Conservation (phyloP, 1,284 basidiomycete species). For the Ceratobasidium sp. region DNA sequence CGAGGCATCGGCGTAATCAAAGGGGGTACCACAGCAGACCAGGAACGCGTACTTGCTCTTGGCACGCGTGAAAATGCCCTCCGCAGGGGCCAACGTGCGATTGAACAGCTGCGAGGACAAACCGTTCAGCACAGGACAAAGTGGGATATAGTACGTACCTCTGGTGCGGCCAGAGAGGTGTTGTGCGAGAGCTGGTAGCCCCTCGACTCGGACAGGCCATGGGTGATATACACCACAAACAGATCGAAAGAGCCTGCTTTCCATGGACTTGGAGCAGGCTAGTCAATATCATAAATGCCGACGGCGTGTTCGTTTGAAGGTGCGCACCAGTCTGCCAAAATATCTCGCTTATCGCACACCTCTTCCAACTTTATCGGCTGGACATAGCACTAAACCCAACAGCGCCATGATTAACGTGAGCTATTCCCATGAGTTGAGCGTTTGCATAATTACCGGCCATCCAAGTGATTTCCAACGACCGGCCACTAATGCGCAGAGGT, state of each 20-base stretch:
- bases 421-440: no score
- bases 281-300: background rate
- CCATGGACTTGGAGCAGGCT: background rate
- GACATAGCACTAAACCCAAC: background rate
- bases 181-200: constrained; percentile 6
- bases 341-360: background rate
- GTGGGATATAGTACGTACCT: background rate
- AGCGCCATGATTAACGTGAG: no score
- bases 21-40: constrained; percentile 10
- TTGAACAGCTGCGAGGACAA: background rate
- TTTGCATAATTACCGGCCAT: background rate
- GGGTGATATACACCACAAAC: constrained; percentile 13
- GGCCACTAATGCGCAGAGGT: background rate
- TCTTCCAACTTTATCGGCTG: constrained; percentile 1
- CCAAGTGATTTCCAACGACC: constrained; percentile 2
- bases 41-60: background rate
- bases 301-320: background rate
- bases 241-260: background rate
- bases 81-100: background rate
- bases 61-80: background rate
- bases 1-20: background rate
- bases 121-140: background rate
- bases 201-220: background rate
- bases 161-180: background rate
- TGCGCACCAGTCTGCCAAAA: background rate